Evolutionary conservation across 2,329 filamentous ascomycete species (phyloP).

Genomic region (Setomelanomma holmii): DNA sequence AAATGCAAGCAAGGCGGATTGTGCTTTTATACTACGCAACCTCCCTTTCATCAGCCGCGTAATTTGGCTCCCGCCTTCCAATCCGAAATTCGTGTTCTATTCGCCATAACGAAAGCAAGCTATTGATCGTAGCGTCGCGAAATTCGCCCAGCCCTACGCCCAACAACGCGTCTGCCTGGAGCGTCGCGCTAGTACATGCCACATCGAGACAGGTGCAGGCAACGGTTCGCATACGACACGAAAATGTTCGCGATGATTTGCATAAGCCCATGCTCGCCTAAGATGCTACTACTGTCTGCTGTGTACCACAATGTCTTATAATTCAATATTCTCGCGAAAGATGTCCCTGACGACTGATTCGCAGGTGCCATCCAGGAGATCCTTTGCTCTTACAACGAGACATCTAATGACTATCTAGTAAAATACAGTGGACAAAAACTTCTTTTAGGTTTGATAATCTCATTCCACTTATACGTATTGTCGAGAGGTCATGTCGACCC

Average conservation of each 20-base stretch:
- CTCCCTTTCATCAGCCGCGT: not conserved
- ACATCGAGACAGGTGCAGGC: not conserved
- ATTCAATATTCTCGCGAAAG: too few species aligned
- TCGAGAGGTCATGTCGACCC: too few species aligned
- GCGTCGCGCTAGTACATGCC: not conserved
- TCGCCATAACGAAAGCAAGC: not conserved
- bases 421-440: too few species aligned
- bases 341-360: too few species aligned
- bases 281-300: too few species aligned
- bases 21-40: not conserved
- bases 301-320: too few species aligned
- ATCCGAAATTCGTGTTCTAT: not conserved
- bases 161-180: not conserved
- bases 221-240: not conserved
- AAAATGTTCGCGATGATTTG: not conserved
- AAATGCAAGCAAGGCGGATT: not conserved
- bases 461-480: too few species aligned
- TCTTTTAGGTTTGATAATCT: too few species aligned
- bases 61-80: not conserved
- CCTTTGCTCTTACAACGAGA: too few species aligned
- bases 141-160: not conserved
- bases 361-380: too few species aligned
- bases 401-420: too few species aligned
- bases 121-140: not conserved
- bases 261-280: too few species aligned